phyloP scores from a whole-genome alignment of 2,329 filamentous ascomycete species.

The Trichoderma koningii region DNA sequence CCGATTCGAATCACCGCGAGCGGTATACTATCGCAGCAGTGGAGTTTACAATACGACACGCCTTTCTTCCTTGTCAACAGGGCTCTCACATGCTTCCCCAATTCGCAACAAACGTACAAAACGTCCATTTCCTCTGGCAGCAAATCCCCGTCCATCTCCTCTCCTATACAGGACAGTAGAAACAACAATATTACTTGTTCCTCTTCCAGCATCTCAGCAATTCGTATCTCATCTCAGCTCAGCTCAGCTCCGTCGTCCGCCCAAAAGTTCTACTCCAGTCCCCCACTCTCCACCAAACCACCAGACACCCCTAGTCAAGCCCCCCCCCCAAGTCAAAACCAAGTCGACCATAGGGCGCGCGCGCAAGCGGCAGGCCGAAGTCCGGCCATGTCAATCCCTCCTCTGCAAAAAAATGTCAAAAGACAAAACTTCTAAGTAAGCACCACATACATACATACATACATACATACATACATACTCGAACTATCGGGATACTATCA shows the following conservation, averaged over 20 bases:
- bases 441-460: neutral
- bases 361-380: neutral
- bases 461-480: no score
- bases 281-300: neutral
- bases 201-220: no score
- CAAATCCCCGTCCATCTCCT: neutral
- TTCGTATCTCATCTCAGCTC: neutral
- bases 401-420: neutral
- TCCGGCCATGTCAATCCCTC: neutral
- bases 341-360: slow-evolving; percentile 14
- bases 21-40: no score
- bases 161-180: no score
- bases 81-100: no score
- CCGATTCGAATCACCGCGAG: neutral
- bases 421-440: neutral
- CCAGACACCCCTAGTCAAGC: neutral
- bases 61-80: no score
- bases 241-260: no score
- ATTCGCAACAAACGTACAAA: no score
- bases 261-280: neutral
- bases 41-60: no score
- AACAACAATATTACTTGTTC: no score
- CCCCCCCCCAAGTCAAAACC: neutral
- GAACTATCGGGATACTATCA: no score
- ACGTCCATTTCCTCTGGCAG: neutral